Base-by-base conservation (phyloP, 108 stramenopile species). In the Asterionellopsis glacialis region DNA sequence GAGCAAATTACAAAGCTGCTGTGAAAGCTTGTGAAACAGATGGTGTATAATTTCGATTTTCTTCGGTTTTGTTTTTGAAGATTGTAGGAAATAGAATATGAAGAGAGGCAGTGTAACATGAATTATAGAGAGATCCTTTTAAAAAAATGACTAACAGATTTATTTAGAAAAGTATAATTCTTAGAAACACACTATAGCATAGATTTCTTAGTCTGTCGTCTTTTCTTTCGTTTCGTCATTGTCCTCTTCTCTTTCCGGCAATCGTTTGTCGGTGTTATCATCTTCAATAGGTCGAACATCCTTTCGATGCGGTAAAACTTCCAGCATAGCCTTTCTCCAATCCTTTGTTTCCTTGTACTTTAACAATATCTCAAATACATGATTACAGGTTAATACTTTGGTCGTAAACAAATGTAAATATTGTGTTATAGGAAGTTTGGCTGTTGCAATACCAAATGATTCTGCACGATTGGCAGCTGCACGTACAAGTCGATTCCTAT, bases 301-400 rank as follows among this genome's bases (percentile, higher is more conserved):
- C 56, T 92, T 92, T 59, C 87, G 68, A 22, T 75, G 58, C 5
- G 91, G 91, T 11, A 92, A 62, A 13, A 88, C 85, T 18, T 58
- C 65, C 57, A 87, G 33, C 39, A 88, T 60, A 0, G 87, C 79
- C 45, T 68, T 59, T 52, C 76, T 85, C 91, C 91, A 92, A 63
- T 87, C 82, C 11, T 75, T 75, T 0, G 70, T 68, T 45, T 88
- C 79, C 63, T 73, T 65, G 55, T 61, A 87, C 52, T 83, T 78
- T 43, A 87, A 43, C 47, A 92, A 68, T 10, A 92, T 85, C 39
- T 92, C 91, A 70, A 88, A 92, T 11, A 92, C 90, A 51, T 92
- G 90, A 65, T 92, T 92, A 41, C 70, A 69, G 19, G 90, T 92
- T 61, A 92, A 51, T 1, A 88, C 80, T 51, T 83, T 74, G 4